Conservation (phyloP, 176 grass and related monocot genomes). For the Poa pratensis region DNA sequence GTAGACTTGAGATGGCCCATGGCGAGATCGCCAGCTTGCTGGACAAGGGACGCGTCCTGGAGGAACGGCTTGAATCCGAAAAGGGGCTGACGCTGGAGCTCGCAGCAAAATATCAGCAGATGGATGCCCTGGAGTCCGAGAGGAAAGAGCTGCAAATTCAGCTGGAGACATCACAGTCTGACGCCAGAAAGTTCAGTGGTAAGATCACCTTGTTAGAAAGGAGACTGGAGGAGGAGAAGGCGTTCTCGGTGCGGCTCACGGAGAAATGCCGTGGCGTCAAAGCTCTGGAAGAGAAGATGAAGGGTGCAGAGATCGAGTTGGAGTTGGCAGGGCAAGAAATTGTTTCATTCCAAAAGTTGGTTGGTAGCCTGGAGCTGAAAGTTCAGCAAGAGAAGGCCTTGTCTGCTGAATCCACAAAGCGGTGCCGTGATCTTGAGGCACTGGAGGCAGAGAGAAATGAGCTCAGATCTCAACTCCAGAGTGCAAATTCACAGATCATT, state of each 20-base stretch:
- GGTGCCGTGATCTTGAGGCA: slow-evolving; percentile 47
- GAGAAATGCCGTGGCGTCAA: slow-evolving; percentile 59
- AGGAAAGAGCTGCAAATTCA: slow-evolving; percentile 51
- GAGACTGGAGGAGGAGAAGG: slow-evolving; percentile 69
- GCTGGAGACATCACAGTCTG: slow-evolving; percentile 50
- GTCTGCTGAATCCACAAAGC: slow-evolving; percentile 41
- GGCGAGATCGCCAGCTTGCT: slow-evolving; percentile 54
- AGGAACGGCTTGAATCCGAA: slow-evolving; percentile 58
- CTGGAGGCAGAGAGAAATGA: slow-evolving; percentile 45
- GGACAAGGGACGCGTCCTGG: slow-evolving; percentile 53
- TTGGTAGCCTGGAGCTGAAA: slow-evolving; percentile 50
- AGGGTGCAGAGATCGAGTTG: slow-evolving; percentile 64
- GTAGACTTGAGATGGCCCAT: slow-evolving; percentile 58
- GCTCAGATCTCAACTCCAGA: slow-evolving; percentile 47
- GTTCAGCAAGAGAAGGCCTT: slow-evolving; percentile 58
- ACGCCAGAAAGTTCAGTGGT: slow-evolving; percentile 53
- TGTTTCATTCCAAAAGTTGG: slow-evolving; percentile 48
- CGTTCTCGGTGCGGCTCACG: slow-evolving; percentile 47
- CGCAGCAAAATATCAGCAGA: slow-evolving; percentile 50
- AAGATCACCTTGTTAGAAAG: slow-evolving; percentile 56
- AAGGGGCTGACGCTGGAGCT: slow-evolving; percentile 59
- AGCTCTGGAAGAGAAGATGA: slow-evolving; percentile 54
- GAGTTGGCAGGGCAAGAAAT: slow-evolving; percentile 57
- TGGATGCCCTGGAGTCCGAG: slow-evolving; percentile 60
- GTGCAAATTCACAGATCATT: slow-evolving; percentile 43